Evolutionary conservation across 768 basidiomycete species (phyloP), one percentile per base, ranked within the genome.

Genomic region (Psilocybe cyanescens): DNA sequence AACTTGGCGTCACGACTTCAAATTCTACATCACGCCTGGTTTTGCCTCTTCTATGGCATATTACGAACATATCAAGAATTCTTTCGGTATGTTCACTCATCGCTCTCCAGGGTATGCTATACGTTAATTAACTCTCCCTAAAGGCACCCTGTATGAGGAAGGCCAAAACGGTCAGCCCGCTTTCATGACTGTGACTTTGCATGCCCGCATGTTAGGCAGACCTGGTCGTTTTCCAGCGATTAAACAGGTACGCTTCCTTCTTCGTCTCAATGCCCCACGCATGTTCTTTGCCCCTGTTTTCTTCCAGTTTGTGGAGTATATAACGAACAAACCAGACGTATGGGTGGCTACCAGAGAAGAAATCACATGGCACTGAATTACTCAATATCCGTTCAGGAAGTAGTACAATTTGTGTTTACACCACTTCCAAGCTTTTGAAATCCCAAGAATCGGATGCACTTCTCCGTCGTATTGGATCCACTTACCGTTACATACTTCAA

Each of bases 21-120:
- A 66, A 41, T 66, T 66, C 56, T 66, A 45, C 44, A 48, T 66
- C 37, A 58, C 65, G 8, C 65, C 65, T 17, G 65, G 65, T 12
- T 66, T 66, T 28, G 61, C 47, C 9, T 66, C 65, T 6, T 60
- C 65, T 29, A 66, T 63, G 65, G 65, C 65, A 0, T 66, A 62
- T 39, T 63, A 56, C 24, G 64, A 65, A 47, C 60, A 65, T 39
- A 37, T 52, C 31, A 65, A 65, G 30, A 65, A 61, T 9, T 56
- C 59, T 1, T 65, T 65, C 39, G 63, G 62, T 63, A 16, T 3
- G 51, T 54, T 8, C 7, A 17, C 17, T 29, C 28, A 33, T 8
- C 3, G n/a, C 19, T 39, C 37, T 24, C 8, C 37, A 39, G 41
- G 7, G 11, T 44, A n/a, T 44, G 1, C 4, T 12, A 30, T 45